Percentiles rank a stretch among this genome's conserved stretches.
phyloP scores from a whole-genome alignment of 2,329 filamentous ascomycete species.

The Botryotinia calthae region DNA sequence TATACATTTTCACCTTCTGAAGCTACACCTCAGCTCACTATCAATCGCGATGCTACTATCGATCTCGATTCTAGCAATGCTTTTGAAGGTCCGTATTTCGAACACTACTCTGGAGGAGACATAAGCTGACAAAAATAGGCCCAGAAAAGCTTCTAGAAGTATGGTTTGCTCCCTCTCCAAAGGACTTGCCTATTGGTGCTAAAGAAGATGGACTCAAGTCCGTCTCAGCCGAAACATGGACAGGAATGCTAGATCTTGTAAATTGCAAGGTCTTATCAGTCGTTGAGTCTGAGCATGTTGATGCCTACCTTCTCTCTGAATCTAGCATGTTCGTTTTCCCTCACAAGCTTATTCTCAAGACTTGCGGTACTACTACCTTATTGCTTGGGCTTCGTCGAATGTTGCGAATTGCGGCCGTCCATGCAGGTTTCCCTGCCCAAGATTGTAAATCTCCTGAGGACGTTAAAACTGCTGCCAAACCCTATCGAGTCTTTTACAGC shows the following conservation, averaged over 20 bases:
- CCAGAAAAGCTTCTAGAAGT: constrained; percentile 98
- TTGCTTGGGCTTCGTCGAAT: constrained; percentile 86
- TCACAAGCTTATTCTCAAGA: constrained; percentile 99
- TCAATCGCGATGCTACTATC: constrained; percentile 91
- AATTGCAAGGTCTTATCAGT: constrained; percentile 98
- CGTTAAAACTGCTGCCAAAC: constrained; percentile 74
- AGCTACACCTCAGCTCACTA: constrained; percentile 86
- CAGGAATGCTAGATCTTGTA: constrained; percentile 94
- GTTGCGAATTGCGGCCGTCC: constrained; percentile 82
- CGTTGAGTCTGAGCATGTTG: constrained; percentile 87
- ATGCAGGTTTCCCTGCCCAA: constrained; percentile 85
- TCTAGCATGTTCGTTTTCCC: constrained; percentile 99
- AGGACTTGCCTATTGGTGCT: constrained; percentile 66
- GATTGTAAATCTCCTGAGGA: constrained; percentile 65
- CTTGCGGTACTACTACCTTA: constrained; percentile 93
- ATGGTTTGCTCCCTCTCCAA: constrained; percentile 86
- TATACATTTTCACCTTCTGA: constrained; percentile 80
- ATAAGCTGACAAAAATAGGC: constrained; percentile 48
- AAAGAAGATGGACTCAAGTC: constrained; percentile 79
- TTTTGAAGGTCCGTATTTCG: constrained; percentile 75
- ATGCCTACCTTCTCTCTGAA: constrained; percentile 95
- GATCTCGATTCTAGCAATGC: constrained; percentile 94
- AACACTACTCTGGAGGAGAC: background rate
- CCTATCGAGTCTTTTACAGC: constrained; percentile 97
- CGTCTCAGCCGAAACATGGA: constrained; percentile 82